These are phyloP conservation scores for Monosporozyma aerobia DNA, from an alignment of 805 yeast species.

Conservation along the genomic window DNA sequence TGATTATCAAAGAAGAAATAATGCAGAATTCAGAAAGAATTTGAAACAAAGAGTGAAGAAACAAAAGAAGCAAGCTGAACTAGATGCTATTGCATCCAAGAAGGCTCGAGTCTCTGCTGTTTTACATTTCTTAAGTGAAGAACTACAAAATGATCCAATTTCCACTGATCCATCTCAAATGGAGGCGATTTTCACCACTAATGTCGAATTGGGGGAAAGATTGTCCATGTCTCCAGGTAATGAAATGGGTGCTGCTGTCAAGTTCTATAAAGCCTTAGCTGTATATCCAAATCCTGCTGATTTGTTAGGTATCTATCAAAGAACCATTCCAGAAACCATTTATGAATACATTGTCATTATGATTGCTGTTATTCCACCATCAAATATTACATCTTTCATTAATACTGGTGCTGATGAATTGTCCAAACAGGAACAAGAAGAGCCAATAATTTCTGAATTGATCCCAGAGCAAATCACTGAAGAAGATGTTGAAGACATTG, in stretches of 20 bases:
- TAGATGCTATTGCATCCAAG: conserved; percentile 43
- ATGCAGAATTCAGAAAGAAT: conserved; percentile 69
- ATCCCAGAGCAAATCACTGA: conserved; percentile 2
- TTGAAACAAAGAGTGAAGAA: conserved; percentile 55
- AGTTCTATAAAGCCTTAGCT: conserved; percentile 86
- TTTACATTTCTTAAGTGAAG: conserved; percentile 51
- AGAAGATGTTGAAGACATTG: background rate
- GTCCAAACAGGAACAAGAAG: conserved; percentile 9
- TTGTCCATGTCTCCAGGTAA: conserved; percentile 55
- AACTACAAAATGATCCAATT: conserved; percentile 62
- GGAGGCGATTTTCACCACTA: conserved; percentile 72
- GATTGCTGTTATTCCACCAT: conserved; percentile 87
- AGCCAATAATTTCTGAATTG: conserved; percentile 6
- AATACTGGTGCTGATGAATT: conserved; percentile 22
- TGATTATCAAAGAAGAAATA: conserved; percentile 83
- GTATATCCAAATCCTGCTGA: conserved; percentile 95
- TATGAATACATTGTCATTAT: conserved; percentile 78
- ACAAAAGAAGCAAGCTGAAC: conserved; percentile 38
- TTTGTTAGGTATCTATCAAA: conserved; percentile 80
- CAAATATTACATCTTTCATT: conserved; percentile 60
- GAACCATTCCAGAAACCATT: conserved; percentile 71
- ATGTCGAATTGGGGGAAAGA: conserved; percentile 81
- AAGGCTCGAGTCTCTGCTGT: conserved; percentile 52
- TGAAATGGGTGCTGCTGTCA: conserved; percentile 76
- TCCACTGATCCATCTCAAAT: conserved; percentile 62